phyloP scores from a whole-genome alignment of 176 grass and related monocot species.

The Aegilops longissima region DNA sequence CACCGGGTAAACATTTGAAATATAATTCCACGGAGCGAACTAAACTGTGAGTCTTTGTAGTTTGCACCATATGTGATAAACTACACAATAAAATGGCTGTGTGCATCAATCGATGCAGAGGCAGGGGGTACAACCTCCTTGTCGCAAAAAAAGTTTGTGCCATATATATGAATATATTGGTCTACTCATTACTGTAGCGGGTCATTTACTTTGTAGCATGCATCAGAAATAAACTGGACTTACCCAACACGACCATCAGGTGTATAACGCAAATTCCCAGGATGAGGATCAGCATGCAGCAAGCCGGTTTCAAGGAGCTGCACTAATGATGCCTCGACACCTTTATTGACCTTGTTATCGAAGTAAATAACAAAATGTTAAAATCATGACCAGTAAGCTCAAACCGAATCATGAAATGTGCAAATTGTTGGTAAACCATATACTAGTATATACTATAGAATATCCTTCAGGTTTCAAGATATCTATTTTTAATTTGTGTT shows the following conservation, averaged over 20 bases:
- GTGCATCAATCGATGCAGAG: too few relatives aligned
- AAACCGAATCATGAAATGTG: slow-evolving; percentile 25
- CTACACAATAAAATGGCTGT: too few relatives aligned
- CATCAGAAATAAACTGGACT: slow-evolving; percentile 26
- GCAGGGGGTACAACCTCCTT: too few relatives aligned
- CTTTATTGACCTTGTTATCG: slow-evolving; percentile 84
- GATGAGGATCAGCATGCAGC: slow-evolving; percentile 95
- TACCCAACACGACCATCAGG: slow-evolving; percentile 85
- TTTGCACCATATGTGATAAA: not conserved
- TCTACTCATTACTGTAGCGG: not conserved
- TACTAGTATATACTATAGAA: slow-evolving; percentile 11
- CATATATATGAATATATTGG: slow-evolving; percentile 9
- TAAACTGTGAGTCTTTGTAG: not conserved
- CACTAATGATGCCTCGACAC: slow-evolving; percentile 73
- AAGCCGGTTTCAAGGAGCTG: slow-evolving; percentile 98
- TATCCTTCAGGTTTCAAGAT: not conserved
- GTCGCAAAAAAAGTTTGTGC: not conserved
- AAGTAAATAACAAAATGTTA: slow-evolving; percentile 25
- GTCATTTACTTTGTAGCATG: slow-evolving; percentile 25
- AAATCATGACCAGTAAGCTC: not conserved
- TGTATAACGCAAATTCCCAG: slow-evolving; percentile 88
- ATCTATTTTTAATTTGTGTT: slow-evolving; percentile 3
- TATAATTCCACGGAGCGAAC: not conserved
- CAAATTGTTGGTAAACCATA: not conserved
- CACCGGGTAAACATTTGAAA: not conserved